These are phyloP conservation scores for Saitozyma sp. DNA, from an alignment of 768 basidiomycete genomes.

Conservation along the genomic window DNA sequence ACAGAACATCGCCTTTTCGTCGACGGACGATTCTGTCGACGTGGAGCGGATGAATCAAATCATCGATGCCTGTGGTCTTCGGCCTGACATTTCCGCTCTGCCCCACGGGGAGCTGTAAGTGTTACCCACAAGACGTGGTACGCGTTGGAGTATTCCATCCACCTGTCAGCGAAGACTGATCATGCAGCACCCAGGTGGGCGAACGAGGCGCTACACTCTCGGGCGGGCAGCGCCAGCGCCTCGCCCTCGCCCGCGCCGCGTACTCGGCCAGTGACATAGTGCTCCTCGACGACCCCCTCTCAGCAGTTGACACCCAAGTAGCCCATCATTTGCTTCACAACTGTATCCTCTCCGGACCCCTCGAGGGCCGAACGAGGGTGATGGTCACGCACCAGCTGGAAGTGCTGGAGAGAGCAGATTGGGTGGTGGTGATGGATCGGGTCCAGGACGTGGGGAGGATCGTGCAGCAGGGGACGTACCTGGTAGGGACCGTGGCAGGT, in stretches of 20 bases:
- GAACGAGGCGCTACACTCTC: slow-evolving; percentile 64
- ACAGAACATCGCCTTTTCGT: slow-evolving; percentile 48
- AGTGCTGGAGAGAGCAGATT: slow-evolving; percentile 45
- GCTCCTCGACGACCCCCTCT: slow-evolving; percentile 57
- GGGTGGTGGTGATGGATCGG: slow-evolving; percentile 48
- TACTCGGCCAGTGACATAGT: slow-evolving; percentile 39
- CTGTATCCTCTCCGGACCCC: slow-evolving; percentile 56
- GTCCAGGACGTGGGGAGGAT: slow-evolving; percentile 51
- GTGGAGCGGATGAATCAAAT: slow-evolving; percentile 16
- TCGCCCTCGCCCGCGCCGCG: slow-evolving; percentile 45
- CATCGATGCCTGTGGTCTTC: slow-evolving; percentile 46
- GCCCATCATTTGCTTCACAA: slow-evolving; percentile 66
- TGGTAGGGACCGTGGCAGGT: slow-evolving; percentile 22
- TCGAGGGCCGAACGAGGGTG: slow-evolving; percentile 63
- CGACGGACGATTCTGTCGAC: slow-evolving; percentile 22
- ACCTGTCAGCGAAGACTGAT: slow-evolving; percentile 3
- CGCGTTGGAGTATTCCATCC: too few relatives aligned
- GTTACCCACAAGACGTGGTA: neutral
- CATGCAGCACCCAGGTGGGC: slow-evolving; percentile 66
- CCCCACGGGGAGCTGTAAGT: slow-evolving; percentile 32
- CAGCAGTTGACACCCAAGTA: slow-evolving; percentile 76
- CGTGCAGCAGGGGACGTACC: slow-evolving; percentile 65
- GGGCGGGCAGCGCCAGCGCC: slow-evolving; percentile 49
- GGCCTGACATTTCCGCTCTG: slow-evolving; percentile 33
- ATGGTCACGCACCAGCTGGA: slow-evolving; percentile 58